These are phyloP conservation scores for Suillus cothurnatus DNA, from an alignment of 768 basidiomycete species.

Conservation along the genomic window DNA sequence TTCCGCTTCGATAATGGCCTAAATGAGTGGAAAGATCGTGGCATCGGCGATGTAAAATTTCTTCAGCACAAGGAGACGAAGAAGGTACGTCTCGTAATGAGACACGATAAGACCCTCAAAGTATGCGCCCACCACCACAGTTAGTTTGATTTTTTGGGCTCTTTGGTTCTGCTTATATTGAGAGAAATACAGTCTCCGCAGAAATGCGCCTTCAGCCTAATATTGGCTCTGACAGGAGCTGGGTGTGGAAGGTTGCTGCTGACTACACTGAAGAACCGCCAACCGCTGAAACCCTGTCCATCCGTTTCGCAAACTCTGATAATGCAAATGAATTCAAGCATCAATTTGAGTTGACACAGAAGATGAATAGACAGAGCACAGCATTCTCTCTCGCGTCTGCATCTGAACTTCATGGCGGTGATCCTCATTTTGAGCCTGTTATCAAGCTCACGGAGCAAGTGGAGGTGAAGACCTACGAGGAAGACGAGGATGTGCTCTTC, in stretches of 20 bases:
- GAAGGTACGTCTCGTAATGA: slow-evolving; percentile 96
- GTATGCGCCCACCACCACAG: slow-evolving; percentile 98
- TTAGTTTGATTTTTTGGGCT: slow-evolving; percentile 41
- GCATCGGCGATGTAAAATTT: slow-evolving; percentile 94
- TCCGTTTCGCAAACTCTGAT: slow-evolving; percentile 96
- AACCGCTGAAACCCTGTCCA: slow-evolving; percentile 93
- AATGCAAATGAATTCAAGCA: slow-evolving; percentile 90
- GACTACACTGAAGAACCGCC: slow-evolving; percentile 93
- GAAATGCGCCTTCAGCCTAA: slow-evolving; percentile 98
- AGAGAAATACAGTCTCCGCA: slow-evolving; percentile 57
- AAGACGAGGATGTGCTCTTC: slow-evolving; percentile 90
- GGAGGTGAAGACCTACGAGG: slow-evolving; percentile 92
- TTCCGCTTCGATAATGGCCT: slow-evolving; percentile 85
- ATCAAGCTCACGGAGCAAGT: slow-evolving; percentile 96
- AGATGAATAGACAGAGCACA: too few relatives aligned
- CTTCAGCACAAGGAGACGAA: slow-evolving; percentile 86
- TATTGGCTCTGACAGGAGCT: slow-evolving; percentile 97
- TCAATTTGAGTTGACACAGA: slow-evolving; percentile 85
- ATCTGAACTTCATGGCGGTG: too few relatives aligned
- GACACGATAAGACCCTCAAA: slow-evolving; percentile 99
- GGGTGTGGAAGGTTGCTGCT: slow-evolving; percentile 98
- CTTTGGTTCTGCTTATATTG: slow-evolving; percentile 11
- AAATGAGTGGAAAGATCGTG: slow-evolving; percentile 97
- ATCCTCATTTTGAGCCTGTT: slow-evolving; percentile 94
- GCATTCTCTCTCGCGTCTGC: too few relatives aligned